Conservation (phyloP, 2,329 filamentous ascomycete genomes). For the Curvularia lunata region DNA sequence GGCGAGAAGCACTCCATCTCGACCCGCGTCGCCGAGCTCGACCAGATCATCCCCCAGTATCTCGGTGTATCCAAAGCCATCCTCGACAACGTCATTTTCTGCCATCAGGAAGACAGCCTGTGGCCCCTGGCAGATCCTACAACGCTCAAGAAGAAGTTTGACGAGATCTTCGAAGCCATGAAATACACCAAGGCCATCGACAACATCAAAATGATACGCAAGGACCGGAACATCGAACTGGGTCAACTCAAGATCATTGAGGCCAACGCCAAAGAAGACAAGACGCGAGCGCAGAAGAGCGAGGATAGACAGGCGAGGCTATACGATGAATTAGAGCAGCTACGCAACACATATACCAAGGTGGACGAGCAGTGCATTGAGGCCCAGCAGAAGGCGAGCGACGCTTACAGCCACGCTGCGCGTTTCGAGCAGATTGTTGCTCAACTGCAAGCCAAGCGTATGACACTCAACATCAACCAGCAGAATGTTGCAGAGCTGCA, state of each 20-base stretch:
- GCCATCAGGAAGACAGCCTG: constrained; percentile 95
- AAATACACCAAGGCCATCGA: constrained; percentile 98
- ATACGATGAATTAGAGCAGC: constrained; percentile 67
- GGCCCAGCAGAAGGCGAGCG: constrained; percentile 59
- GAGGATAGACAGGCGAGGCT: constrained; percentile 62
- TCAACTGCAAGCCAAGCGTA: constrained; percentile 75
- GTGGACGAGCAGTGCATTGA: constrained; percentile 45
- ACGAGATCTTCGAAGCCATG: constrained; percentile 95
- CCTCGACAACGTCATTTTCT: constrained; percentile 95
- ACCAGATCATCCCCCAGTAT: constrained; percentile 81
- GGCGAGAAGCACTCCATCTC: constrained; percentile 82
- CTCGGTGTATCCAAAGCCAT: constrained; percentile 90
- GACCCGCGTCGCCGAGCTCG: constrained; percentile 79
- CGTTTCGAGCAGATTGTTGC: constrained; percentile 77
- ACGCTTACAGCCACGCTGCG: constrained; percentile 75
- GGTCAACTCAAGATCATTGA: constrained; percentile 76
- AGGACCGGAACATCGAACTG: constrained; percentile 80
- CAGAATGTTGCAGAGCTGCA: constrained; percentile 73
- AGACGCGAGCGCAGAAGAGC: constrained; percentile 77
- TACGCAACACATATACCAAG: constrained; percentile 33
- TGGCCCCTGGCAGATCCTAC: constrained; percentile 94
- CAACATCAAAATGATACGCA: constrained; percentile 85
- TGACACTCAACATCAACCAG: constrained; percentile 73
- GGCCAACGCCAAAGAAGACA: constrained; percentile 78
- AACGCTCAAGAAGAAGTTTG: constrained; percentile 89